Conservation (phyloP, 2,329 filamentous ascomycete species). For the Exophiala oligosperma region DNA sequence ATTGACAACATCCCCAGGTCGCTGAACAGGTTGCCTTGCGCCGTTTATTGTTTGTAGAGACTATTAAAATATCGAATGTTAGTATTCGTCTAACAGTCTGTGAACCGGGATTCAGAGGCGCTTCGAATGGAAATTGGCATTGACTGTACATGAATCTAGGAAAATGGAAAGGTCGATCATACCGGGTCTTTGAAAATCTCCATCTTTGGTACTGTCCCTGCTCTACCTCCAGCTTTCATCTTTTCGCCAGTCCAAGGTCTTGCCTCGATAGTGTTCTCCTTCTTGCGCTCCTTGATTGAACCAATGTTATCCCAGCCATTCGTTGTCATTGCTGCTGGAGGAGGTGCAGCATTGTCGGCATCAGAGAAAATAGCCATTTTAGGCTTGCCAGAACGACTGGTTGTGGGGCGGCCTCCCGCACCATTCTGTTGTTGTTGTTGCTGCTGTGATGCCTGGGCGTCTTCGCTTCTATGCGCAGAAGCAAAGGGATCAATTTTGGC, state of each 20-base stretch:
- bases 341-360: constrained; percentile 59
- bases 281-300: constrained; percentile 81
- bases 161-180: constrained; percentile 56
- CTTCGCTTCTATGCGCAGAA: constrained; percentile 47
- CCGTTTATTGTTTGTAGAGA: constrained; percentile 36
- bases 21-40: constrained; percentile 38
- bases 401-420: constrained; percentile 40
- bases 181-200: constrained; percentile 94
- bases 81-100: no score
- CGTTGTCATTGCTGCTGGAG: constrained; percentile 53
- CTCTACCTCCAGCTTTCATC: constrained; percentile 81
- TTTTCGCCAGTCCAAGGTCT: constrained; percentile 93
- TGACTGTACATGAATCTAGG: constrained; percentile 15
- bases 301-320: constrained; percentile 93
- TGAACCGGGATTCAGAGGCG: neutral
- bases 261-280: constrained; percentile 85
- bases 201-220: constrained; percentile 76
- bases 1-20: constrained; percentile 80
- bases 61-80: constrained; percentile 35
- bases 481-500: constrained; percentile 84
- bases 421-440: constrained; percentile 38
- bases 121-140: constrained; percentile 9
- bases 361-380: constrained; percentile 95
- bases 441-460: constrained; percentile 66
- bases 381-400: constrained; percentile 66